These are phyloP conservation scores for Aphanomyces astaci DNA, from an alignment of 352 stramenopile genomes.

Conservation along the genomic window DNA sequence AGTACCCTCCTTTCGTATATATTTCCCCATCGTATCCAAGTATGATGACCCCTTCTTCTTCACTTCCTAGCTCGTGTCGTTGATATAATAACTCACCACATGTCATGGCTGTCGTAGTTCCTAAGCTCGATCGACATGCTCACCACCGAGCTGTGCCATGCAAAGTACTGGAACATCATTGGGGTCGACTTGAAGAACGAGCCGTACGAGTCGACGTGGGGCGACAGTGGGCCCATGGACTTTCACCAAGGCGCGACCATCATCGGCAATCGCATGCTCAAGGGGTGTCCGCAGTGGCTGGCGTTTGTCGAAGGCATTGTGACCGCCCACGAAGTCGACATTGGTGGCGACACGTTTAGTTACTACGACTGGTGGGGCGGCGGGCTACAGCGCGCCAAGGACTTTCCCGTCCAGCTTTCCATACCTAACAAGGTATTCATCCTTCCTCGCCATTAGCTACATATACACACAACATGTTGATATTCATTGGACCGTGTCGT, in stretches of 20 bases:
- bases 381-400: constrained; percentile 37
- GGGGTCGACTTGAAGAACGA: constrained; percentile 72
- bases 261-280: constrained; percentile 60
- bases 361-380: constrained; percentile 72
- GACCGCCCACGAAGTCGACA: constrained; percentile 34
- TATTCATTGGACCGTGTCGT: background rate
- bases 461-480: background rate
- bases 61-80: too few species aligned
- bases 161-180: constrained; percentile 61
- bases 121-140: constrained; percentile 43
- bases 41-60: too few species aligned
- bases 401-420: constrained; percentile 37
- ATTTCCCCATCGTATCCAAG: too few species aligned
- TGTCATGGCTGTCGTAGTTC: too few species aligned
- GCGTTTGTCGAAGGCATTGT: constrained; percentile 66
- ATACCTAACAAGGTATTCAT: constrained; percentile 40
- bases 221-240: constrained; percentile 30
- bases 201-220: constrained; percentile 56
- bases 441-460: too few species aligned
- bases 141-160: constrained; percentile 45
- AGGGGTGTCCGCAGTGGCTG: constrained; percentile 55
- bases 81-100: too few species aligned
- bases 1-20: too few species aligned
- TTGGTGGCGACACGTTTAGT: constrained; percentile 30
- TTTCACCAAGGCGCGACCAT: constrained; percentile 48